Base-by-base conservation (phyloP, 192 early-diverging fungal species). In the Oehlia diaphana region DNA sequence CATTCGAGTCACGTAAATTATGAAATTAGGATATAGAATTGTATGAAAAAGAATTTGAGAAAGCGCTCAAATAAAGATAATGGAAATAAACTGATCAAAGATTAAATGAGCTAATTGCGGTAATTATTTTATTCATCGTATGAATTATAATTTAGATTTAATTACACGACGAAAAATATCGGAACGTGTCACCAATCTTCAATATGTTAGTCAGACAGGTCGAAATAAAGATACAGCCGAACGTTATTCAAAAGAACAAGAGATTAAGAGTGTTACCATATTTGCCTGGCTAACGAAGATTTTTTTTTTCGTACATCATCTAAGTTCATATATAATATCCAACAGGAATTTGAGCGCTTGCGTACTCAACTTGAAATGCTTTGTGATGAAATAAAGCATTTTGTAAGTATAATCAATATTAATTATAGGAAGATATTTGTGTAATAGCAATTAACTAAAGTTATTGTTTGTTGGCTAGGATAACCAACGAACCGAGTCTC, bases 181-280 rank as follows among this genome's bases (percentile, higher is more conserved):
- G 7, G 80, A 71, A 62, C 83, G 86, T 1, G 86, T 84, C 16
- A 50, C 42, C 4, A 72, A 82, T 9, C 26, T 84, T 16, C 76
- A 77, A 6, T 84, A 77, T 72, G 82, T 76, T 53, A 49, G 81
- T 23, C 81, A 83, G 7, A 79, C 77, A 1, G 79, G 77, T 64
- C 77, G 84, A 63, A 70, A 81, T 21, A 83, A 83, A 65, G 83
- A 86, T 9, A 74, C 81, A 13, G 73, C 81, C 16, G 86, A 86
- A 26, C 79, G 82, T 39, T 84, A 86, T 72, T 72, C 71, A 13
- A 83, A 81, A 37, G 82, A 84, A 82, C 77, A 84, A 72, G 78
- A 81, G 70, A 82, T 31, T 31, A 31, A 78, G 84, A 78, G 68
- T 77, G 23, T 81, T 83, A 4, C n/a, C n/a, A n/a, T 47, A 71